Percentiles rank a stretch among this genome's conserved stretches.
Evolutionary conservation across 176 grass and related monocot genomes (phyloP).

Genomic region (Oryza rufipogon): DNA sequence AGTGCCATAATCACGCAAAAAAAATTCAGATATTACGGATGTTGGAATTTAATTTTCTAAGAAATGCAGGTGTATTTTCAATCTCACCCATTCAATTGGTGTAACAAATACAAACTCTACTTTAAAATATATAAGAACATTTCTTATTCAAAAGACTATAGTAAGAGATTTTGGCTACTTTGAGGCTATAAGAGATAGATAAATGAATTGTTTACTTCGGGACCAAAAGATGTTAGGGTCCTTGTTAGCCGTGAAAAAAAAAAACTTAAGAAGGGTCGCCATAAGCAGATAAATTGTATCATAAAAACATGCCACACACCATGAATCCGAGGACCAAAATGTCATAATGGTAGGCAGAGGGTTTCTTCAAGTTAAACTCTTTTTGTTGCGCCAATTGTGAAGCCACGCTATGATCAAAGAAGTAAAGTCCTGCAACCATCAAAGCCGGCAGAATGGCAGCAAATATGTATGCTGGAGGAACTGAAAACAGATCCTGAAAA

Average conservation of each 20-base stretch:
- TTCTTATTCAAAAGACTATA: neutral
- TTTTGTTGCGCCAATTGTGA: constrained; percentile 95
- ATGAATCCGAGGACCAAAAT: constrained; percentile 87
- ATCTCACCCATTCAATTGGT: neutral
- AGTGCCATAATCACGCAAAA: neutral
- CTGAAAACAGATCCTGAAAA: constrained; percentile 81
- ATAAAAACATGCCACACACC: constrained; percentile 41
- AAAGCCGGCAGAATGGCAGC: constrained; percentile 79
- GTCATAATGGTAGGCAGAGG: constrained; percentile 94
- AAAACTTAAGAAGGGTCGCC: neutral
- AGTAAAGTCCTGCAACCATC: constrained; percentile 96
- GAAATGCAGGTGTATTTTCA: neutral
- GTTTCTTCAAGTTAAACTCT: constrained; percentile 95
- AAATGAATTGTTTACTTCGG: constrained; percentile 4
- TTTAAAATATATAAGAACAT: neutral
- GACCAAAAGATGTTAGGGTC: neutral
- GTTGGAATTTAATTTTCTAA: neutral
- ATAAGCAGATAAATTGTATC: neutral
- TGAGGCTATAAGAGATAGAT: neutral
- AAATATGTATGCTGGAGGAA: constrained; percentile 83
- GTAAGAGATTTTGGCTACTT: neutral
- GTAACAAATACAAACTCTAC: neutral
- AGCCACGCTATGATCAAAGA: constrained; percentile 97
- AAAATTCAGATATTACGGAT: neutral
- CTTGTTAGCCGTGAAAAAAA: neutral